Conservation (phyloP, 2,329 filamentous ascomycete genomes). For the Sporothrix globosa region DNA sequence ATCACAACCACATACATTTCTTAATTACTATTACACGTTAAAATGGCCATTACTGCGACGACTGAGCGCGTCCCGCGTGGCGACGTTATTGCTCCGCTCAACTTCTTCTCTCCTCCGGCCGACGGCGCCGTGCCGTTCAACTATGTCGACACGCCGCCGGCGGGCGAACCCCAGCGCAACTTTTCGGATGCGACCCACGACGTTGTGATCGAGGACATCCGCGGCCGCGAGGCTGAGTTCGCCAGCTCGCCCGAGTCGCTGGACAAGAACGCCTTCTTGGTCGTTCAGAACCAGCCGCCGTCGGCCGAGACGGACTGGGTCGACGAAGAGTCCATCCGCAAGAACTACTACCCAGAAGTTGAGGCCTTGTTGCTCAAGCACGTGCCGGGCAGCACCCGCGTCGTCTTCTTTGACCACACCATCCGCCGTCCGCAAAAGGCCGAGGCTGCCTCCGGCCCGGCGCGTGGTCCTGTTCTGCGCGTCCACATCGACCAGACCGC, state of each 20-base stretch:
- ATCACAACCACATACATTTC: background rate
- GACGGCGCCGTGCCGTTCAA: conserved; percentile 66
- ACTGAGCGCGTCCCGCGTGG: conserved; percentile 56
- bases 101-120: conserved; percentile 65
- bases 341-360: conserved; percentile 83
- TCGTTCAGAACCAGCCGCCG: conserved; percentile 61
- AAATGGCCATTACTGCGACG: conserved; percentile 41
- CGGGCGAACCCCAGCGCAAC: conserved; percentile 67
- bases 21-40: background rate
- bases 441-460: conserved; percentile 42
- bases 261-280: conserved; percentile 65
- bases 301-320: conserved; percentile 63
- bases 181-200: conserved; percentile 55
- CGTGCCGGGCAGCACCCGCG: conserved; percentile 66
- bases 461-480: conserved; percentile 67
- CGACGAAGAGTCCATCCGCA: conserved; percentile 69
- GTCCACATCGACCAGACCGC: conserved; percentile 86
- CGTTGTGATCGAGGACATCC: conserved; percentile 71
- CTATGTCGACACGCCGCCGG: conserved; percentile 66
- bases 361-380: conserved; percentile 69
- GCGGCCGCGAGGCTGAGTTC: conserved; percentile 62
- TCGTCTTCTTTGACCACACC: conserved; percentile 87
- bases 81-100: conserved; percentile 62
- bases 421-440: conserved; percentile 68
- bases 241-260: conserved; percentile 37